phyloP scores from a whole-genome alignment of 345 rosid species.

The Sonneratia caseolaris region DNA sequence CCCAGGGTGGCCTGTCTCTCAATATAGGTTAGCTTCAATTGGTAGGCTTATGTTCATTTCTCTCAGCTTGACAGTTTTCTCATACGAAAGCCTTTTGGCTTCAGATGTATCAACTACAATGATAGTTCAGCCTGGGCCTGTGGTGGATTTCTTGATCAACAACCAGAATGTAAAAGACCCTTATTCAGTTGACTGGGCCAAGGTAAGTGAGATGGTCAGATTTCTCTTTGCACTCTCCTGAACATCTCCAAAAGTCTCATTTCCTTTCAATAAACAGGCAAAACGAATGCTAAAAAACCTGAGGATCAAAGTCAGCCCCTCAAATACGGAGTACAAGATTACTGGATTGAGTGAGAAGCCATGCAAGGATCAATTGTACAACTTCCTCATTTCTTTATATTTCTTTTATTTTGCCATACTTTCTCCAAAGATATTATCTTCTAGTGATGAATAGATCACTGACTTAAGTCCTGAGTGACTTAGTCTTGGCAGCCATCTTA shows the following conservation, averaged over 20 bases:
- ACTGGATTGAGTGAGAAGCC: conserved; percentile 66
- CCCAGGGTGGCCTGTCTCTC: conserved; percentile 81
- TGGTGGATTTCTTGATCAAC: conserved; percentile 57
- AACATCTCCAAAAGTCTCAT: not conserved
- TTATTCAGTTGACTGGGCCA: conserved; percentile 55
- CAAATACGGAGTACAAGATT: conserved; percentile 71
- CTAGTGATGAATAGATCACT: too few species aligned
- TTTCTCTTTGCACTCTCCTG: not conserved
- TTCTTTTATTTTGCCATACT: not conserved
- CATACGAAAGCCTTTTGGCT: not conserved
- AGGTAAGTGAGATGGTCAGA: conserved; percentile 37
- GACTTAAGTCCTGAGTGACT: not conserved
- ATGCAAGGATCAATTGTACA: conserved; percentile 50
- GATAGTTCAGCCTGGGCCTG: conserved; percentile 77
- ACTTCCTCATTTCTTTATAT: not conserved
- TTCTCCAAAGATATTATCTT: not conserved
- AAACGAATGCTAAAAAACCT: conserved; percentile 57
- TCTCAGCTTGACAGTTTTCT: not conserved
- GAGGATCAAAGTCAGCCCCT: conserved; percentile 58
- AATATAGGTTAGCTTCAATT: conserved; percentile 47
- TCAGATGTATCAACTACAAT: conserved; percentile 88
- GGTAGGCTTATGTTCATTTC: not conserved
- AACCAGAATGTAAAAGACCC: conserved; percentile 73
- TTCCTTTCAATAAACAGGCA: conserved; percentile 35
- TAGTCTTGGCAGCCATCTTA: not conserved